phyloP scores from a whole-genome alignment of 805 yeast species.

The Spathaspora sp. region DNA sequence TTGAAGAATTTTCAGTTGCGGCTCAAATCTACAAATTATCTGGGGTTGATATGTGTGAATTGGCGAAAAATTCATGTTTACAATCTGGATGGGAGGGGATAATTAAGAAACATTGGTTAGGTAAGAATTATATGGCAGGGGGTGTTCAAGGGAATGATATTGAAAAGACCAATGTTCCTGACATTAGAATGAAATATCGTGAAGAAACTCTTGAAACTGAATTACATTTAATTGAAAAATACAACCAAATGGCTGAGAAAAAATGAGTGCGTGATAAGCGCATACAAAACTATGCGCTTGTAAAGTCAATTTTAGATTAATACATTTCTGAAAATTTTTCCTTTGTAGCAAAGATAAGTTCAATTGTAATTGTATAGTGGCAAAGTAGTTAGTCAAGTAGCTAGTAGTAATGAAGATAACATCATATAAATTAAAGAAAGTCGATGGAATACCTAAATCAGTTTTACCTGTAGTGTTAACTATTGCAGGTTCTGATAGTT shows the following conservation, averaged over 20 bases:
- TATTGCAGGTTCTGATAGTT: constrained; percentile 74
- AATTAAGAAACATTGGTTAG: constrained; percentile 91
- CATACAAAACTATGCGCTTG: too few relatives aligned
- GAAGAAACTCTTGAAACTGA: constrained; percentile 74
- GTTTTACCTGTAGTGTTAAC: constrained; percentile 24
- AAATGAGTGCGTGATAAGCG: too few relatives aligned
- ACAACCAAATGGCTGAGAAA: constrained; percentile 16
- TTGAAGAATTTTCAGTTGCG: constrained; percentile 97
- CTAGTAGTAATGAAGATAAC: constrained; percentile 18
- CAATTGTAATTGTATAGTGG: not conserved
- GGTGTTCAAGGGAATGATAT: constrained; percentile 85
- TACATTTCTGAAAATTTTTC: too few relatives aligned
- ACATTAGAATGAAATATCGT: constrained; percentile 79
- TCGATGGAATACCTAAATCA: not conserved
- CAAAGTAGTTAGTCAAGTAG: not conserved
- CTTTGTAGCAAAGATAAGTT: too few relatives aligned
- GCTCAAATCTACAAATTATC: constrained; percentile 95
- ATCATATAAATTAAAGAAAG: constrained; percentile 4
- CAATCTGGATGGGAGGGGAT: constrained; percentile 93
- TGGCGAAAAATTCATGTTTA: constrained; percentile 86
- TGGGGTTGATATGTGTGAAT: constrained; percentile 94
- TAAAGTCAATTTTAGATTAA: too few relatives aligned
- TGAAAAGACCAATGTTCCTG: constrained; percentile 93
- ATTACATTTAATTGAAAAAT: constrained; percentile 62
- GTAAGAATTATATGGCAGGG: constrained; percentile 51